These are phyloP conservation scores for Mortierella sp. DNA, from an alignment of 371 early-diverging fungal genomes.

Conservation along the genomic window DNA sequence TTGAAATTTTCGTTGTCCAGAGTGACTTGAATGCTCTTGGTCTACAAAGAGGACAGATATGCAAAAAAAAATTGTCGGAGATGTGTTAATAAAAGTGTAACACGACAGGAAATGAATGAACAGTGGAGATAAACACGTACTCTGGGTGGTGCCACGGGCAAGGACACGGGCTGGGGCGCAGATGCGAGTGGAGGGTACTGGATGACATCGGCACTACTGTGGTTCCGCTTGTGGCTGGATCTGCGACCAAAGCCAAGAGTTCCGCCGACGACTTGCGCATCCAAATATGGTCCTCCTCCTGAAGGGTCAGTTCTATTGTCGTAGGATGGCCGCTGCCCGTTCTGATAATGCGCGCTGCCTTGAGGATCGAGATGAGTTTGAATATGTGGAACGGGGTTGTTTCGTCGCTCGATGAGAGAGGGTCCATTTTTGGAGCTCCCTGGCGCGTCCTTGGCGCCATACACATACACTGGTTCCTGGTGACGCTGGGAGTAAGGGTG, in stretches of 20 bases:
- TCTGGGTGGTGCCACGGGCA: background rate
- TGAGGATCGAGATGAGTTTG: conserved; percentile 37
- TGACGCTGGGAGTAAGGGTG: conserved; percentile 19
- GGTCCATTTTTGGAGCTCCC: conserved; percentile 34
- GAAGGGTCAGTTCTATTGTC: conserved; percentile 17
- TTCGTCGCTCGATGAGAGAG: conserved; percentile 45
- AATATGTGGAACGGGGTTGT: conserved; percentile 51
- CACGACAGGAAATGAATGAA: background rate
- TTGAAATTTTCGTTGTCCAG: conserved; percentile 70
- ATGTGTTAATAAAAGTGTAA: background rate
- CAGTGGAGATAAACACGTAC: background rate
- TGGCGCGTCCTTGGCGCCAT: conserved; percentile 11
- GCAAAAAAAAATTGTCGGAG: background rate
- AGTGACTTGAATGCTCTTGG: conserved; percentile 68
- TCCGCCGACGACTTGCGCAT: conserved; percentile 49
- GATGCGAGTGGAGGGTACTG: conserved; percentile 39
- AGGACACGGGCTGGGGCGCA: conserved; percentile 17
- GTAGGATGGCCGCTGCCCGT: conserved; percentile 21
- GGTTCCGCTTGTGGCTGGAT: conserved; percentile 48
- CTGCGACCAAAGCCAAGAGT: conserved; percentile 48
- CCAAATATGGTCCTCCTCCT: conserved; percentile 25
- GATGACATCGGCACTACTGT: conserved; percentile 47
- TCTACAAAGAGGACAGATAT: conserved; percentile 21
- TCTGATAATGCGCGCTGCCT: background rate
- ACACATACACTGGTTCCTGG: conserved; percentile 22